A percentile compares a stretch with the other conserved stretches of the same genome.
Conservation (phyloP, 192 early-diverging fungal genomes). For the Haplosporangium gracile region DNA sequence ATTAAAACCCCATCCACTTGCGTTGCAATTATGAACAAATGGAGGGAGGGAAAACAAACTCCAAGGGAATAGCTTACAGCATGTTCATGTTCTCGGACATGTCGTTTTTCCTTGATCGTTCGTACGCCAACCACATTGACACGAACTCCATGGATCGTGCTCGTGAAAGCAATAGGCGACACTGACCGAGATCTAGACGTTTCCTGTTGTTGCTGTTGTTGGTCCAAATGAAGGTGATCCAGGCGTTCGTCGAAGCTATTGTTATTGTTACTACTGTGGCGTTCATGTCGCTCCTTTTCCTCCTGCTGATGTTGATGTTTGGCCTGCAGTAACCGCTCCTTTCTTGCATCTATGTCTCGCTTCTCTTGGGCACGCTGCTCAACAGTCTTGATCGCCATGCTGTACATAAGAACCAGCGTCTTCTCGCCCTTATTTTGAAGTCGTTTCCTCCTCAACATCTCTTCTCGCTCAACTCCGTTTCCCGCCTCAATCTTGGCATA, state of each 20-base stretch:
- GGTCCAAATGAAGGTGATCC: conserved; percentile 26
- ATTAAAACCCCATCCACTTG: not conserved
- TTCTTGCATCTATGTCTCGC: not conserved
- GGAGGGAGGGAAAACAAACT: not conserved
- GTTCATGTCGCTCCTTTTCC: conserved; percentile 24
- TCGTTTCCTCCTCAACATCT: conserved; percentile 24
- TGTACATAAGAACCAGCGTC: conserved; percentile 21
- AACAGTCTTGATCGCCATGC: conserved; percentile 30
- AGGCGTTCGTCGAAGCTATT: conserved; percentile 15
- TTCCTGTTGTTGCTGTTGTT: conserved; percentile 4
- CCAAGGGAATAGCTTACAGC: conserved; percentile 25
- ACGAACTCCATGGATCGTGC: conserved; percentile 40
- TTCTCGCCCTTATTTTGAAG: conserved; percentile 22
- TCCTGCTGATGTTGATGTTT: conserved; percentile 18
- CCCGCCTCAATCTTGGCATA: conserved; percentile 54
- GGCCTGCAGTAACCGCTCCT: not conserved
- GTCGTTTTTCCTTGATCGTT: conserved; percentile 42
- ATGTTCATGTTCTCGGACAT: conserved; percentile 55
- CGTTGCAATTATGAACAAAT: not conserved
- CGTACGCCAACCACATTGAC: conserved; percentile 60
- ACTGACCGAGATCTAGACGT: not conserved
- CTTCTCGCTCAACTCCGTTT: conserved; percentile 27
- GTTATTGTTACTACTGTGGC: not conserved
- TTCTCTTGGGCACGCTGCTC: conserved; percentile 21
- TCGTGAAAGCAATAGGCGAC: conserved; percentile 20